Conservation (phyloP, 2,329 filamentous ascomycete genomes). For the Scedosporium apiospermum region DNA sequence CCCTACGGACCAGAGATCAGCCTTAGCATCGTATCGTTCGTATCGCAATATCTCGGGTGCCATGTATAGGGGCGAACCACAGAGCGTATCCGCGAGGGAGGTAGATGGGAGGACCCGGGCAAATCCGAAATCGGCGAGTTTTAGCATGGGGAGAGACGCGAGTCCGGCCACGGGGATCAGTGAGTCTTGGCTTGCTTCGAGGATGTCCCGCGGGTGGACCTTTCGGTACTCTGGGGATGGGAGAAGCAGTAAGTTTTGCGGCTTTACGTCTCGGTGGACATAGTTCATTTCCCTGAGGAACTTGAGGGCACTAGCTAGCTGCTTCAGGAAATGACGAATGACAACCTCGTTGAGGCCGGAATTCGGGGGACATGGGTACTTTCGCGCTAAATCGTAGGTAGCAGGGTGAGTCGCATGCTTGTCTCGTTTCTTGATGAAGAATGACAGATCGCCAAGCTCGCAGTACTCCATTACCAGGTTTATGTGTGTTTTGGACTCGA, state of each 20-base stretch:
- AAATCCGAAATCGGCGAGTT: slow-evolving; percentile 98
- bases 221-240: slow-evolving; percentile 63
- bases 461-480: slow-evolving; percentile 99
- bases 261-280: slow-evolving; percentile 95
- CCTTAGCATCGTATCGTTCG: slow-evolving; percentile 94
- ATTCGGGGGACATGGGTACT: slow-evolving; percentile 75
- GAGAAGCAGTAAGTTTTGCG: slow-evolving; percentile 86
- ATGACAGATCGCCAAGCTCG: slow-evolving; percentile 84
- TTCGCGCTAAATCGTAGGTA: slow-evolving; percentile 81
- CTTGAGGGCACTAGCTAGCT: slow-evolving; percentile 82
- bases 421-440: slow-evolving; percentile 92
- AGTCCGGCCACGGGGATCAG: slow-evolving; percentile 74
- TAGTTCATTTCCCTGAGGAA: slow-evolving; percentile 80
- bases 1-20: slow-evolving; percentile 94
- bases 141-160: slow-evolving; percentile 83
- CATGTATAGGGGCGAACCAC: slow-evolving; percentile 96
- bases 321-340: slow-evolving; percentile 90
- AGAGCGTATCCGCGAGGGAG: slow-evolving; percentile 88
- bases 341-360: slow-evolving; percentile 96
- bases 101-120: slow-evolving; percentile 84
- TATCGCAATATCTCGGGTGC: slow-evolving; percentile 95
- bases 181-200: slow-evolving; percentile 69
- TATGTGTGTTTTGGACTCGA: slow-evolving; percentile 79
- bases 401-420: slow-evolving; percentile 70
- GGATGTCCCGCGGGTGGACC: slow-evolving; percentile 46